Base-by-base conservation (phyloP, 371 early-diverging fungal species). In the Zancudomyces culisetae region DNA sequence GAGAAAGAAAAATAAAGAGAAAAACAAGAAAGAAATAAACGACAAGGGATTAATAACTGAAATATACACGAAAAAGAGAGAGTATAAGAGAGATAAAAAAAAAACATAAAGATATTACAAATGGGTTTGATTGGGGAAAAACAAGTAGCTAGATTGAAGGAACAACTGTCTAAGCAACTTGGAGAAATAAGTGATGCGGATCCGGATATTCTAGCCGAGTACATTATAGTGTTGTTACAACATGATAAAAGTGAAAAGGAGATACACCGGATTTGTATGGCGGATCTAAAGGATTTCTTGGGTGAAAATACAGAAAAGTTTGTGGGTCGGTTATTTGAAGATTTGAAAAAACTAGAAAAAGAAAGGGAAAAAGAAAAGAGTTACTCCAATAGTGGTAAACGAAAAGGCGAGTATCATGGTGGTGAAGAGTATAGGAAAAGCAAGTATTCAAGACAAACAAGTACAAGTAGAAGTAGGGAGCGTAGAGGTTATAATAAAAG, bases 231-330 rank as follows among this genome's bases (percentile, higher is more conserved):
- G 29, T 48, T 48, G n/a, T 27, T 48, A 23, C 48, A 48, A 26
- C 48, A 48, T 27, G 48, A 48, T 10, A 48, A 48, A 48, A 27
- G 13, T 10, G n/a, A 27, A 26, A 27, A 48, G n/a, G 48, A 48
- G n/a, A 48, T 48, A 23, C 26, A 48, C 29, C 4, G 26, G 27
- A 48, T 48, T 27, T 48, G 48, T 26, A 26, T 24, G 13, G 26
- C 3, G 4, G 48, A 48, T 48, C n/a, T 48, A 48, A 48, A n/a
- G 18, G 48, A 48, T 27, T 48, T 48, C 27, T 48, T 48, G 48
- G 48, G 48, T 8, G 48, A 48, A 8, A 27, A 48, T 8, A 48
- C 48, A 13, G 27, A 48, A 10, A 29, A n/a, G n/a, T 48, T 48
- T 27, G 48, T 48, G 10, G 27, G 26, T 4, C 4, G 26, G n/a